Percentiles rank a stretch among this genome's conserved stretches.
Conservation (phyloP, 2,329 filamentous ascomycete species). For the Aspergillus phoenicis region DNA sequence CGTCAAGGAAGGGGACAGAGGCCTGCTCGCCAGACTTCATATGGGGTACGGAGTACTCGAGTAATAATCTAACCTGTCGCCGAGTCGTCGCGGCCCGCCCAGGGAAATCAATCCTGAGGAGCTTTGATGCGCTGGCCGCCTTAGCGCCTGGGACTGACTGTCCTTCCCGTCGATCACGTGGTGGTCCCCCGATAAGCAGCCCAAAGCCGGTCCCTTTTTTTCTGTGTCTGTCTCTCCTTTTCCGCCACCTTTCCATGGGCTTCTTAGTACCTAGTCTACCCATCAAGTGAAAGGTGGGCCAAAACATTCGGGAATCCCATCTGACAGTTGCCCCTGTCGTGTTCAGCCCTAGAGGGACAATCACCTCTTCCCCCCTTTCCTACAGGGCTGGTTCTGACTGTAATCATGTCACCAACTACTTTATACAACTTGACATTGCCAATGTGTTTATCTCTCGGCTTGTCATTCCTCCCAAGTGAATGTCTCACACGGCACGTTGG, state of each 20-base stretch:
- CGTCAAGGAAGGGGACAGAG: conserved; percentile 4
- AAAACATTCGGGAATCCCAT: background rate
- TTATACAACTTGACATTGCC: too few relatives aligned
- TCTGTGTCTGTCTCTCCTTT: conserved; percentile 25
- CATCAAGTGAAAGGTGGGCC: too few relatives aligned
- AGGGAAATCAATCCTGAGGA: conserved; percentile 23
- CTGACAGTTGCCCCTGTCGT: too few relatives aligned
- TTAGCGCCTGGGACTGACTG: conserved; percentile 14
- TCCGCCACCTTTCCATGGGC: conserved; percentile 30
- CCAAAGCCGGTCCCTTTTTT: background rate
- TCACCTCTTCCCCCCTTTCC: too few relatives aligned
- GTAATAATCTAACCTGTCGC: background rate
- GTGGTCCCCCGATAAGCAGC: conserved; percentile 16
- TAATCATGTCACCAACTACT: too few relatives aligned
- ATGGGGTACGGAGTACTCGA: too few relatives aligned
- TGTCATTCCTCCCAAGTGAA: background rate
- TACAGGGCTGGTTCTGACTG: too few relatives aligned
- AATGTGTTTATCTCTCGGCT: too few relatives aligned
- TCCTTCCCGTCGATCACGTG: conserved; percentile 23
- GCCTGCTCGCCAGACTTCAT: conserved; percentile 6
- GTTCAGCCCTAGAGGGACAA: too few relatives aligned
- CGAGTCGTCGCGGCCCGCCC: conserved; percentile 16
- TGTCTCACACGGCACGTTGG: background rate
- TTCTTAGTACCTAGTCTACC: background rate
- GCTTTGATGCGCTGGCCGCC: conserved; percentile 22